Conservation (phyloP, 768 basidiomycete species). For the Lactarius sp. region DNA sequence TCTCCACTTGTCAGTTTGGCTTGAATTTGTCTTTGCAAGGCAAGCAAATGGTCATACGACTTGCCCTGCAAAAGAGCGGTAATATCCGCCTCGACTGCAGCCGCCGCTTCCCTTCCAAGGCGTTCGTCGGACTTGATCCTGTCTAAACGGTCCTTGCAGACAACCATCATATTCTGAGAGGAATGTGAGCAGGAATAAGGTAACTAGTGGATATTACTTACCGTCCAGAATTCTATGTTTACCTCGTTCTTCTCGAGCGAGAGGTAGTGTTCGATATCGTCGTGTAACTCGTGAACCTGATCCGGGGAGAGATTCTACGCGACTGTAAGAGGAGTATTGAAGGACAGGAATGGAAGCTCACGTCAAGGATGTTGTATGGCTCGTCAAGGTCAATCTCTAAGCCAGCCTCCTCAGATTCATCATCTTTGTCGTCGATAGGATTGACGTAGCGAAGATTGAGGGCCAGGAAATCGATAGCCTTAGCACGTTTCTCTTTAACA, state of each 20-base stretch:
- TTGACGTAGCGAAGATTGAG: constrained; percentile 93
- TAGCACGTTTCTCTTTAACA: constrained; percentile 93
- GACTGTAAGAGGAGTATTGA: neutral
- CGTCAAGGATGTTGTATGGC: constrained; percentile 96
- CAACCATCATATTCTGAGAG: constrained; percentile 89
- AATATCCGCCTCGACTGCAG: constrained; percentile 83
- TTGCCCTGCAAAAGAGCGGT: constrained; percentile 77
- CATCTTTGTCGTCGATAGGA: constrained; percentile 61
- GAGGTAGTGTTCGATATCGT: constrained; percentile 91
- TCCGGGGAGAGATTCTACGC: constrained; percentile 73
- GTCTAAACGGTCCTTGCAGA: constrained; percentile 88
- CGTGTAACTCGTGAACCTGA: constrained; percentile 90
- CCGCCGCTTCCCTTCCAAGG: constrained; percentile 65
- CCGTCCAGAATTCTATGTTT: constrained; percentile 98
- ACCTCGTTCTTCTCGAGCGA: constrained; percentile 76
- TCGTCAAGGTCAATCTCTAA: constrained; percentile 98
- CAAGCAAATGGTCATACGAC: constrained; percentile 75
- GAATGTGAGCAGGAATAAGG: constrained; percentile 3
- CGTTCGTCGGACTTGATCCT: constrained; percentile 56
- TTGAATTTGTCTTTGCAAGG: constrained; percentile 82
- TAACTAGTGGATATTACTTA: constrained; percentile 35
- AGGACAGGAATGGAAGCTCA: constrained; percentile 37
- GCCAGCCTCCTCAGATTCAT: constrained; percentile 73
- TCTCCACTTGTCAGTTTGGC: constrained; percentile 87
- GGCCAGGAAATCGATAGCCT: constrained; percentile 97